Base-by-base conservation (phyloP, 78 protist species). In the Cyanophora paradoxa region DNA sequence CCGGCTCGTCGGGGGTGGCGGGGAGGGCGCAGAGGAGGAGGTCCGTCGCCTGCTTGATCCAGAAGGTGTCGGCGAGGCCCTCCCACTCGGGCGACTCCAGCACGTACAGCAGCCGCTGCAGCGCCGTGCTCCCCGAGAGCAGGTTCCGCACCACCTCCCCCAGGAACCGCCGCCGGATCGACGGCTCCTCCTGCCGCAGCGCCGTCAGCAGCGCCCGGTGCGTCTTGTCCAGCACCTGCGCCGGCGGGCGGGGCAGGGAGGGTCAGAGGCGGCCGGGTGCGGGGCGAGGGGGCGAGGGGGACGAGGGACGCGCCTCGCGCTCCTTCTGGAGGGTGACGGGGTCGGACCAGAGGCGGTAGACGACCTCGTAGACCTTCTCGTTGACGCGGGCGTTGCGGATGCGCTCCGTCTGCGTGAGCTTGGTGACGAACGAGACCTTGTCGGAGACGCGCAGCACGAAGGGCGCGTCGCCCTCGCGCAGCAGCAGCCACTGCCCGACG, bases 31-130 rank as follows among this genome's bases (percentile, higher is more conserved):
- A 63, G 19, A 86, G 72, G n/a, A 90, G 41, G 33, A 90, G 56
- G 30, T 86, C 88, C 6, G 76, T 20, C 19, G 85, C 88, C 50
- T 84, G 88, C 54, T 75, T 58, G 24, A 90, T 66, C 91, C 91
- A 90, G 74, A 74, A 81, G 10, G 72, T 54, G 36, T 40, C 67
- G 26, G 79, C 76, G 17, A 86, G 22, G 22, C 77, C 22, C 63
- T 90, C 94, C 91, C 88, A 84, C 24, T 72, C 83, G n/a, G 70
- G 71, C 64, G n/a, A 0, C 26, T 5, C 14, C 44, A 82, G 1
- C 0, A 88, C 34, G 57, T 79, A 71, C 48, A 46, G 11, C 59
- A 84, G 28, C 26, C 90, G 86, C 30, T 74, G 85, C 19, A 4
- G 30, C 7, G 78, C 61, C 1, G 72, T 19, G n/a, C n/a, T n/a